Percentiles rank a stretch among this genome's conserved stretches.
phyloP scores from a whole-genome alignment of 148 eudicot species.

The Chenopodium suecicum region DNA sequence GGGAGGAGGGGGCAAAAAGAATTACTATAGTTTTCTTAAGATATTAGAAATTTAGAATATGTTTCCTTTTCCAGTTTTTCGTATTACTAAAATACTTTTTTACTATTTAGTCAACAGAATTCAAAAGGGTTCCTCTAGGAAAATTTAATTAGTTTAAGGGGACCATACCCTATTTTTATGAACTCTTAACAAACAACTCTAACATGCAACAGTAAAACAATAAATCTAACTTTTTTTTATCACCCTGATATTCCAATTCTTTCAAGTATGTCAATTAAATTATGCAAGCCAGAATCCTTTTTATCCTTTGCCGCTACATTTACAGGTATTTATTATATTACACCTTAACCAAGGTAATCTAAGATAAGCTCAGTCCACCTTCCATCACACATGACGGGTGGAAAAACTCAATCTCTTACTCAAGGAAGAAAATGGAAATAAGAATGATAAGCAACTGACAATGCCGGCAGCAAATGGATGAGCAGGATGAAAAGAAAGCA shows the following conservation, averaged over 20 bases:
- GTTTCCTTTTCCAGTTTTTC: too few species aligned
- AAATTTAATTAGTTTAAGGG: background rate
- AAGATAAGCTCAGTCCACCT: too few species aligned
- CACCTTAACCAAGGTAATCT: too few species aligned
- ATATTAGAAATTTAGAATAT: too few species aligned
- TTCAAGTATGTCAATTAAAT: too few species aligned
- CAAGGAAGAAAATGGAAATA: background rate
- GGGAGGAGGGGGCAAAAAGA: background rate
- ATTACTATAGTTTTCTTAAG: background rate
- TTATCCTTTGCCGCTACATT: background rate
- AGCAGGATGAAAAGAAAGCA: background rate
- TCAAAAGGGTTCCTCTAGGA: background rate
- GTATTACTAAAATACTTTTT: background rate
- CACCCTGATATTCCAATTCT: background rate
- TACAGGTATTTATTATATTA: too few species aligned
- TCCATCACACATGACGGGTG: background rate
- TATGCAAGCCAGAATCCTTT: background rate
- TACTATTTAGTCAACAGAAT: background rate
- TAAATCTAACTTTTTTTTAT: background rate
- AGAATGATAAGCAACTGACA: background rate
- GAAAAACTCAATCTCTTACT: too few species aligned
- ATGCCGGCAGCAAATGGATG: background rate
- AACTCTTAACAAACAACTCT: background rate
- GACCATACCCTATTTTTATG: background rate
- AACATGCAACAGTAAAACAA: background rate